phyloP scores from a whole-genome alignment of 352 stramenopile species.

The Thraustotheca clavata region DNA sequence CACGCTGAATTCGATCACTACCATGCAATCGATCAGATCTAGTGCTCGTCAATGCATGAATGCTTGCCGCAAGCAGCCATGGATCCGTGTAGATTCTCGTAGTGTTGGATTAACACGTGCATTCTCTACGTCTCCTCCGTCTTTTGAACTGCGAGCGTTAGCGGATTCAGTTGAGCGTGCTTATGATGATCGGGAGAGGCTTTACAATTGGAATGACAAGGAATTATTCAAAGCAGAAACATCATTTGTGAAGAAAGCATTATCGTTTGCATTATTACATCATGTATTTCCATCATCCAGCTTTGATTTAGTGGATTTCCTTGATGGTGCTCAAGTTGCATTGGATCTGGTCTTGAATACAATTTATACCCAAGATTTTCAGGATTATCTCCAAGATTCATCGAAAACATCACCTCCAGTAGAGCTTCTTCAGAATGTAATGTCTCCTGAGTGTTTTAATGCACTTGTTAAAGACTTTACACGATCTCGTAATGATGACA shows the following conservation, averaged over 20 bases:
- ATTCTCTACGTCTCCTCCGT: not conserved
- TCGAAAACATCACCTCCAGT: not conserved
- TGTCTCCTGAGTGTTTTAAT: slow-evolving; percentile 5
- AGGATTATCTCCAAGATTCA: not conserved
- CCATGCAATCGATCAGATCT: slow-evolving; percentile 1
- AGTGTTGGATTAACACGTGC: not conserved
- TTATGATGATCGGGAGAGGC: slow-evolving; percentile 6
- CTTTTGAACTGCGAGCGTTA: not conserved
- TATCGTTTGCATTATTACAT: slow-evolving; percentile 12
- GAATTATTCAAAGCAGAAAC: slow-evolving; percentile 9
- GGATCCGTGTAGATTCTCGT: no score
- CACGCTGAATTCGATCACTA: not conserved
- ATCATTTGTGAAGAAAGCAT: not conserved
- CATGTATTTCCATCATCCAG: not conserved
- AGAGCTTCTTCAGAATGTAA: not conserved
- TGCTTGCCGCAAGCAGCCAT: no score
- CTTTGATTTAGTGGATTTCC: slow-evolving; percentile 13
- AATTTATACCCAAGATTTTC: slow-evolving; percentile 5
- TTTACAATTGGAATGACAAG: not conserved
- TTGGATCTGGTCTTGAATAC: slow-evolving; percentile 15
- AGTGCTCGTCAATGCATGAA: not conserved
- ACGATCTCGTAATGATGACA: not conserved
- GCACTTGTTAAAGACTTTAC: slow-evolving; percentile 9
- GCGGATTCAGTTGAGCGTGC: not conserved
- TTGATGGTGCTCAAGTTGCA: slow-evolving; percentile 15